Evolutionary conservation across 345 rosid genomes (phyloP), one percentile per base, ranked within the genome.

Genomic region (Euphorbia tirucalli): DNA sequence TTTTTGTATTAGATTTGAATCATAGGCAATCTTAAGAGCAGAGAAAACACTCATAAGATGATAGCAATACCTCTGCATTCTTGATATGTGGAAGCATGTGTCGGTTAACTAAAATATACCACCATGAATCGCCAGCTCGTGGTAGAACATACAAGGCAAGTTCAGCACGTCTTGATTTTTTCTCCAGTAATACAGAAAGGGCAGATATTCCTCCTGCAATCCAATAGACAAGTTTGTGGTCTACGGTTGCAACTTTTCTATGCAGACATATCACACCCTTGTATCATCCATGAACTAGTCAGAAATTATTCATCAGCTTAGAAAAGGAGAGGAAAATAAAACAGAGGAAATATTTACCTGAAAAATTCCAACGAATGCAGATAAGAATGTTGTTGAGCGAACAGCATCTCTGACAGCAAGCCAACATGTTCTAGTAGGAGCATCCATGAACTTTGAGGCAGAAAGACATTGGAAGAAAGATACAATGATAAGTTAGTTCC

Each of bases 221-320:
- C 98, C 97, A 96, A 79, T 89, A 96, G 46, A 91, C 88, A 54
- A 96, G 88, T 85, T 96, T 96, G 89, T 96, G 99, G 88, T 96
- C 99, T 73, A 73, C 84, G 16, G 85, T 74, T 66, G 96, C 89
- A 25, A 91, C 81, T 84, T 96, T 93, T 81, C 98, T 86, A 70
- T 96, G 99, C 60, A 81, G 24, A 81, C 99, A 96, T 83, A 93
- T 96, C 74, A 86, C 94, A 48, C 82, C 95, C 99, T 92, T 77
- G 75, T 63, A 79, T 70, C 72, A 78, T 68, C 52, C 66, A 77
- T 66, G 59, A 65, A 70, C 52, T 8, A 46, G 60, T 74, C 71
- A 79, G 67, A 76, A 71, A 62, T 52, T 27, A 74, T 65, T 48
- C 22, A 41, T 21, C 31, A 21, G 71, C 68, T 61, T 24, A 54